Conservation (phyloP, 192 early-diverging fungal genomes). For the Pilaira anomala region DNA sequence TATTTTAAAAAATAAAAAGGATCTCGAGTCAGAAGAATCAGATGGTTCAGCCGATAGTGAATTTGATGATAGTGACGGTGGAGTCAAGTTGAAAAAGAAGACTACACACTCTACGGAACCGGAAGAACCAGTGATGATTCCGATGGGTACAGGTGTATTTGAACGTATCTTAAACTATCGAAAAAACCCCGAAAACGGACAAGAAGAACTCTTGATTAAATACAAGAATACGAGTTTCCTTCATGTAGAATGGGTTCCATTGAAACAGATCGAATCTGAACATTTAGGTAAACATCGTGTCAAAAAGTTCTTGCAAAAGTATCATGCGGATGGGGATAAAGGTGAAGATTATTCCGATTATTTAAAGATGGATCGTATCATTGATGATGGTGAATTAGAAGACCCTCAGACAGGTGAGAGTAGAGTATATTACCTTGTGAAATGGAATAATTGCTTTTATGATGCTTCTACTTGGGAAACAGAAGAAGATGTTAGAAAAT, state of each 20-base stretch:
- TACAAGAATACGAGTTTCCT: conserved; percentile 78
- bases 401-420: conserved; percentile 45
- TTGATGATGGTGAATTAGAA: conserved; percentile 77
- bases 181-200: conserved; percentile 38
- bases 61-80: conserved; percentile 25
- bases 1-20: too few species aligned
- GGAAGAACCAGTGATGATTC: conserved; percentile 53
- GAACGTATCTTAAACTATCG: conserved; percentile 53
- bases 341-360: conserved; percentile 66
- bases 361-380: conserved; percentile 70
- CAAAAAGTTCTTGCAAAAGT: conserved; percentile 72
- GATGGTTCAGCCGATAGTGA: conserved; percentile 27
- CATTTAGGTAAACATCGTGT: conserved; percentile 67
- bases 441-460: conserved; percentile 72
- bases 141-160: conserved; percentile 47
- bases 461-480: conserved; percentile 75
- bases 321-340: conserved; percentile 47
- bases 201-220: conserved; percentile 72
- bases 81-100: conserved; percentile 16
- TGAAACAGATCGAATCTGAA: conserved; percentile 43
- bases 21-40: conserved; percentile 25
- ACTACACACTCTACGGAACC: neutral
- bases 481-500: conserved; percentile 43
- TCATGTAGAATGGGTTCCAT: conserved; percentile 71
- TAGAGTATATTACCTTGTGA: conserved; percentile 68